Base-by-base conservation (phyloP, 306 rosid genomes). In the Prunus davidiana region DNA sequence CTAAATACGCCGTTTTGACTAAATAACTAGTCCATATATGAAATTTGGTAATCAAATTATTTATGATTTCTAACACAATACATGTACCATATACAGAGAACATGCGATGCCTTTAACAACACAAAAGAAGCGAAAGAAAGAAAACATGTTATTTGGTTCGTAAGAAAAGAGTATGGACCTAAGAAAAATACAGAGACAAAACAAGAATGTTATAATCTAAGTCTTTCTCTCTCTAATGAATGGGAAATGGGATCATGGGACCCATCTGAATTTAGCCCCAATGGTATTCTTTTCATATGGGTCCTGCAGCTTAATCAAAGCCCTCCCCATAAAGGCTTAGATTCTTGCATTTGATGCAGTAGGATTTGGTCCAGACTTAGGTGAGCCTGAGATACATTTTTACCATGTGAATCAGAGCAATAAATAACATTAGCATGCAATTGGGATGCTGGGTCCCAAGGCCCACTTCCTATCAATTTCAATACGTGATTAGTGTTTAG, bases 371-470 rank as follows among this genome's bases (percentile, higher is more conserved):
- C 49, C 69, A 9, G 25, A 38, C 69, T 34, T 34, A 2, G 20
- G 45, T 6, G 47, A 34, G 49, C 38, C 73, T 49, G 45, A 49
- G 27, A 16, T 16, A 19, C 61, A 50, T 11, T 16, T 24, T 45
- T 49, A 28, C 50, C 0, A 3, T 19, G 69, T 34, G 50, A n/a
- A 34, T 10, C 25, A 19, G 1, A 34, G 19, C 25, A 32, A 16
- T 28, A 28, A 32, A 64, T 64, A 13, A 18, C 50, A 66, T 27
- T 4, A 15, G 12, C 30, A 28, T 52, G 30, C 51, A 51, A 47
- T 52, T n/a, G 78, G 72, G 55, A 8, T 52, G 54, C 13, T 51
- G 65, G 66, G 14, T 49, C 80, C 55, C 73, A 18, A 28, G 27
- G 49, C 27, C 69, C 8, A 64, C 27, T 16, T 55, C 30, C 32